Conservation (phyloP, 2,329 filamentous ascomycete genomes). For the Ceratocystis ficicola region DNA sequence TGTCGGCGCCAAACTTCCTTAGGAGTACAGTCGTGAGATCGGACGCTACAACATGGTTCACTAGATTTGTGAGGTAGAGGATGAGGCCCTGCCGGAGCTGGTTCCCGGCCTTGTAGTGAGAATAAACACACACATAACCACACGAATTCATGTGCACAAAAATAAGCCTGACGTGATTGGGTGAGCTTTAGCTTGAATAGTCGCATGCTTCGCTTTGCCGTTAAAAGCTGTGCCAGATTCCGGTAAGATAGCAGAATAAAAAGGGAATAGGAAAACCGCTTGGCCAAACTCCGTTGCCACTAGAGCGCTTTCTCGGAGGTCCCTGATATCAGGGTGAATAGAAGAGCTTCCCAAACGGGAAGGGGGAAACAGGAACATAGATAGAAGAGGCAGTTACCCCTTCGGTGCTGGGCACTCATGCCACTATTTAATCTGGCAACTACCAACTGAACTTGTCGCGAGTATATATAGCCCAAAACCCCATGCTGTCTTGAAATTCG, state of each 20-base stretch:
- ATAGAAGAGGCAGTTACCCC: neutral
- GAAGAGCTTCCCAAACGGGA: neutral
- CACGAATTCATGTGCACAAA: neutral
- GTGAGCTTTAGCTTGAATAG: neutral
- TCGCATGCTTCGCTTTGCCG: neutral
- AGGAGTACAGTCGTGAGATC: neutral
- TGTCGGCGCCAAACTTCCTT: neutral
- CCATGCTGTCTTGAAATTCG: neutral
- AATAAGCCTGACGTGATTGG: neutral
- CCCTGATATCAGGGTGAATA: neutral
- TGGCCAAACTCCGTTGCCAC: neutral
- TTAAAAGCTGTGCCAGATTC: neutral
- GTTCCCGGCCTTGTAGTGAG: constrained; percentile 7
- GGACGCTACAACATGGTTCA: neutral
- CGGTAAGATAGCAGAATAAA: neutral
- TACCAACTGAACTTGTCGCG: neutral
- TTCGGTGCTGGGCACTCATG: neutral
- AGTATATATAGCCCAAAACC: neutral
- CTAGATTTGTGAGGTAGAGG: neutral
- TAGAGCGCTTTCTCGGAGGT: constrained; percentile 8
- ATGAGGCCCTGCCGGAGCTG: constrained; percentile 9
- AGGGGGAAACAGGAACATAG: neutral
- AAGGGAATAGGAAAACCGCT: neutral
- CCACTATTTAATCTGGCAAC: neutral
- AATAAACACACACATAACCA: too few relatives aligned